Percentiles rank a stretch among this genome's conserved stretches.
Conservation (phyloP, 2,329 filamentous ascomycete species). For the Teratosphaeria zuluensis region DNA sequence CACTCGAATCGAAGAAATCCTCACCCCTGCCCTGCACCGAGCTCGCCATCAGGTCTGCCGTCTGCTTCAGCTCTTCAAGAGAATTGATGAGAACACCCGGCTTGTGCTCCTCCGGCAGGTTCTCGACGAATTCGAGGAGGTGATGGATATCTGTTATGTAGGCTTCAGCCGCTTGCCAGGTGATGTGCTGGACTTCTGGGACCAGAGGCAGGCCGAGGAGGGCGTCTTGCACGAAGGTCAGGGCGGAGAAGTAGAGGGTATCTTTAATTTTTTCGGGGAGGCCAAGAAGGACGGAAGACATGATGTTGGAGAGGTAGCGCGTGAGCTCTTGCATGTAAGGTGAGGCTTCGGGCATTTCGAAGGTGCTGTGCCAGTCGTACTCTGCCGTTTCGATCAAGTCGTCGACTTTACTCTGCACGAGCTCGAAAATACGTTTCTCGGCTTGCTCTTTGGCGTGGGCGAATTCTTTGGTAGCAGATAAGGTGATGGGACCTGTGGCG, state of each 20-base stretch:
- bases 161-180: conserved; percentile 71
- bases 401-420: conserved; percentile 98
- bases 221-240: conserved; percentile 71
- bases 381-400: conserved; percentile 94
- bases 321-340: conserved; percentile 95
- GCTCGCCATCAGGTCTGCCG: conserved; percentile 71
- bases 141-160: conserved; percentile 77
- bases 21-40: conserved; percentile 64
- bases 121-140: conserved; percentile 75
- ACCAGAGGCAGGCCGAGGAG: conserved; percentile 58
- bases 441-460: conserved; percentile 86
- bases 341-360: conserved; percentile 61
- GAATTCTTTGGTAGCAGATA: conserved; percentile 80
- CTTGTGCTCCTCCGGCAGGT: conserved; percentile 50
- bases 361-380: conserved; percentile 74
- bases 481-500: conserved; percentile 66
- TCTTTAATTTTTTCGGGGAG: conserved; percentile 95
- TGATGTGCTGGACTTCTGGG: conserved; percentile 72
- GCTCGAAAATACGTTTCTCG: conserved; percentile 94
- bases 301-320: conserved; percentile 86
- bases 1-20: conserved; percentile 89
- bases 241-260: conserved; percentile 92
- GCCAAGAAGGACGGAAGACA: conserved; percentile 86
- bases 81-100: conserved; percentile 67
- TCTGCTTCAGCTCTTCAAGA: conserved; percentile 87